Percentiles rank a stretch among this genome's conserved stretches.
These are phyloP conservation scores for Aureobasidium sp. DNA, from an alignment of 2,329 filamentous ascomycete species.

Conservation along the genomic window DNA sequence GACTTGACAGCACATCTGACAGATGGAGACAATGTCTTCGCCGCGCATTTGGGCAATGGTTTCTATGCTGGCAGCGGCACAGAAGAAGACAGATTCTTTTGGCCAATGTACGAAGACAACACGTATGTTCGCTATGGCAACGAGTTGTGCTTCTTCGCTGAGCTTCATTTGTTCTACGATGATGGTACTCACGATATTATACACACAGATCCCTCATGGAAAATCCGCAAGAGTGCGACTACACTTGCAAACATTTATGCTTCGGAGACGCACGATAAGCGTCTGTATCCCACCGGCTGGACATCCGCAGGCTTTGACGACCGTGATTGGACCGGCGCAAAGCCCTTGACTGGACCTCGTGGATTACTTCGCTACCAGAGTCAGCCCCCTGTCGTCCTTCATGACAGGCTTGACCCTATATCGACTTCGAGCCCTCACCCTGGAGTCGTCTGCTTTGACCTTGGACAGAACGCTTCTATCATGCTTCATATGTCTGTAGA, in stretches of 20 bases:
- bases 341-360: constrained; percentile 34
- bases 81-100: constrained; percentile 37
- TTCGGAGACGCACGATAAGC: constrained; percentile 34
- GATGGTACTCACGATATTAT: constrained; percentile 32
- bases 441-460: constrained; percentile 27
- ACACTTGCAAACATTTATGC: constrained; percentile 36
- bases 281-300: constrained; percentile 32
- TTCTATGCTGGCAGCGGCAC: constrained; percentile 37
- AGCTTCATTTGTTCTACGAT: constrained; percentile 33
- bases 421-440: constrained; percentile 20
- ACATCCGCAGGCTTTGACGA: constrained; percentile 27
- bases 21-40: constrained; percentile 30
- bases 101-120: constrained; percentile 38
- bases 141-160: constrained; percentile 36
- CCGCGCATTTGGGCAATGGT: constrained; percentile 37
- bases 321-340: constrained; percentile 28
- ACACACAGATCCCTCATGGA: constrained; percentile 34
- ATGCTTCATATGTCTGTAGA: constrained; percentile 27
- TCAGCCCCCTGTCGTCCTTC: constrained; percentile 34
- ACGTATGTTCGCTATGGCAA: constrained; percentile 35
- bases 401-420: constrained; percentile 31
- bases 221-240: constrained; percentile 33
- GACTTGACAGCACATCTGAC: constrained; percentile 33
- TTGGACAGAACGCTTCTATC: constrained; percentile 30
- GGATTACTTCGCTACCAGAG: constrained; percentile 35